Conservation (phyloP, 2,329 filamentous ascomycete species). For the Sporothrix schenckii region DNA sequence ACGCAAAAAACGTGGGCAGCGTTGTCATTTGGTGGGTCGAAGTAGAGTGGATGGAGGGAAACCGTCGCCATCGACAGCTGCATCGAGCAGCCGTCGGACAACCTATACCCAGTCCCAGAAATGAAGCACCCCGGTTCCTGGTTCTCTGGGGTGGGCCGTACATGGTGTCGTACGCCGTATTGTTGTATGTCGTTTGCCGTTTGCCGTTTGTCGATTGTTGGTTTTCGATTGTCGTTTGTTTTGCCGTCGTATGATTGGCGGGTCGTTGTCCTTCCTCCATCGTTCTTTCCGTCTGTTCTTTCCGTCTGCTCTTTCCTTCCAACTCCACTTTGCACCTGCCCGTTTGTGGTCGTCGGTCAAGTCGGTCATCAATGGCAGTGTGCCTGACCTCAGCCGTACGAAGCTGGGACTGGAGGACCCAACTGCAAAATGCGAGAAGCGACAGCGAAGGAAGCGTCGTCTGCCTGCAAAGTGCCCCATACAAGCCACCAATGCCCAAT, state of each 20-base stretch:
- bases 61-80: background rate
- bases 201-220: no score
- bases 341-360: slow-evolving; percentile 25
- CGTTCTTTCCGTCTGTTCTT: background rate
- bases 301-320: background rate
- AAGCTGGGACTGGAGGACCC: no score
- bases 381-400: background rate
- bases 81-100: background rate
- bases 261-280: no score
- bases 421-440: no score
- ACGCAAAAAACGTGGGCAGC: slow-evolving; percentile 23
- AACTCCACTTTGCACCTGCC: slow-evolving; percentile 12
- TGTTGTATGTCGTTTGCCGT: no score
- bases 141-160: background rate
- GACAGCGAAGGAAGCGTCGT: background rate
- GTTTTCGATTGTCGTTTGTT: no score
- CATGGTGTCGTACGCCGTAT: no score
- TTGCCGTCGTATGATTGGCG: background rate
- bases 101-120: slow-evolving; percentile 1
- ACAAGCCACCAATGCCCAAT: slow-evolving; percentile 5
- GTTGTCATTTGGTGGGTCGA: slow-evolving; percentile 19
- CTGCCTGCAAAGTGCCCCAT: background rate
- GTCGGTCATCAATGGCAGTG: background rate
- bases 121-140: slow-evolving; percentile 12
- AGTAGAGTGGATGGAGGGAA: no score